These are phyloP conservation scores for Lipomyces starkeyi DNA, from an alignment of 805 yeast genomes.

Conservation along the genomic window DNA sequence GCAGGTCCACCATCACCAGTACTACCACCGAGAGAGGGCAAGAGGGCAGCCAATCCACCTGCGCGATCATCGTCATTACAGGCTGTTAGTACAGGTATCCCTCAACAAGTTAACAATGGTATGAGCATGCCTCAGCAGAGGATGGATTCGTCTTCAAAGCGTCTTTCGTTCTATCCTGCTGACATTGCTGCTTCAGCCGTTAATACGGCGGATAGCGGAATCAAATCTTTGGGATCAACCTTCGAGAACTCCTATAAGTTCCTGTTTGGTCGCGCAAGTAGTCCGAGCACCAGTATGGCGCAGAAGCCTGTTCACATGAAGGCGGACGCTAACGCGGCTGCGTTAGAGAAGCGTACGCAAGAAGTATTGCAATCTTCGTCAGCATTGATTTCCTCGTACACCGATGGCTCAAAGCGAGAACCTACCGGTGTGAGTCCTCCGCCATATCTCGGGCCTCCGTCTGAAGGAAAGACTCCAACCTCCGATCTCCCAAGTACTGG, in stretches of 20 bases:
- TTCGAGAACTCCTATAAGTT: slow-evolving; percentile 46
- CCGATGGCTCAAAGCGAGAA: slow-evolving; percentile 23
- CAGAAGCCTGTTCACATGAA: slow-evolving; percentile 29
- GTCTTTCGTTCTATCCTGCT: slow-evolving; percentile 36
- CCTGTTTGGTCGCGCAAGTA: slow-evolving; percentile 35
- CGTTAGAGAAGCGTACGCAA: slow-evolving; percentile 30
- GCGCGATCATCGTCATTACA: neutral
- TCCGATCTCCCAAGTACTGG: neutral
- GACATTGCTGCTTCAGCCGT: slow-evolving; percentile 42
- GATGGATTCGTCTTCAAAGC: slow-evolving; percentile 3
- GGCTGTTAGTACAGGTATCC: neutral
- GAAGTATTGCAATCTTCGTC: slow-evolving; percentile 32
- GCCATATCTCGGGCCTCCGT: slow-evolving; percentile 12
- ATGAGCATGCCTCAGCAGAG: neutral
- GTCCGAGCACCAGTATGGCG: neutral
- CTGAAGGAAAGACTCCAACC: neutral
- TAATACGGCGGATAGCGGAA: slow-evolving; percentile 42
- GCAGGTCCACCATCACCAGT: neutral
- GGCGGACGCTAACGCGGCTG: slow-evolving; percentile 18
- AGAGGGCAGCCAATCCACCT: neutral
- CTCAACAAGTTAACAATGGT: neutral
- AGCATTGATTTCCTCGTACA: slow-evolving; percentile 20
- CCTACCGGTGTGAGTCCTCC: slow-evolving; percentile 15
- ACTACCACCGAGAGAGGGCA: neutral
- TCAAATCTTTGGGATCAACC: slow-evolving; percentile 46